Conservation (phyloP, 768 basidiomycete genomes). For the Pisolithus marmoratus region DNA sequence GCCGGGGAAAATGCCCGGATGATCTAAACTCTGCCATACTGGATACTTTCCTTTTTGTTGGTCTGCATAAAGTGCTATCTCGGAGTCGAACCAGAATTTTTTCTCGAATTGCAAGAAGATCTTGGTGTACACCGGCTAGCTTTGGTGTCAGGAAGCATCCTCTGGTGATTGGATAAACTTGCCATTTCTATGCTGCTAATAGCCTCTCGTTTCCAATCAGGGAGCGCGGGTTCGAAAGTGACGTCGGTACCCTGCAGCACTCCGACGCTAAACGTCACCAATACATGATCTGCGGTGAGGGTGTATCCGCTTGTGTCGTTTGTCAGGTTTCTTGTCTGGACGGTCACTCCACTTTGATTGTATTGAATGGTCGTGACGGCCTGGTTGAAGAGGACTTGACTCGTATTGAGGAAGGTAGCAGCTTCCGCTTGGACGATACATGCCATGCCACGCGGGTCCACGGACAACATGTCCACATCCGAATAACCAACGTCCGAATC, state of each 20-base stretch:
- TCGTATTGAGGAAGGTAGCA: slow-evolving; percentile 41
- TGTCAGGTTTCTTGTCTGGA: slow-evolving; percentile 45
- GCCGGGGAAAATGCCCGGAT: too few species aligned
- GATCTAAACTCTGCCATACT: slow-evolving; percentile 54
- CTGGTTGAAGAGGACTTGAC: slow-evolving; percentile 45
- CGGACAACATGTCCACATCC: slow-evolving; percentile 43
- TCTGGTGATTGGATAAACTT: background rate
- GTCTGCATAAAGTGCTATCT: slow-evolving; percentile 52
- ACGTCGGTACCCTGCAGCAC: slow-evolving; percentile 65
- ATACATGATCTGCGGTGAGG: slow-evolving; percentile 49
- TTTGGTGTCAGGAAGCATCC: background rate
- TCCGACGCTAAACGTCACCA: slow-evolving; percentile 66
- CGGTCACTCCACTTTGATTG: slow-evolving; percentile 37
- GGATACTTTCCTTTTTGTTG: slow-evolving; percentile 55
- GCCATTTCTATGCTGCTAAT: slow-evolving; percentile 61
- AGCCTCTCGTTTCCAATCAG: slow-evolving; percentile 57
- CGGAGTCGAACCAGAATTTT: slow-evolving; percentile 54
- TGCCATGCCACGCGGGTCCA: slow-evolving; percentile 62
- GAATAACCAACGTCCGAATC: slow-evolving; percentile 50
- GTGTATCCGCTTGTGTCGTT: too few species aligned
- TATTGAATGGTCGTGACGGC: slow-evolving; percentile 46
- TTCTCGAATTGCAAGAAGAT: slow-evolving; percentile 59
- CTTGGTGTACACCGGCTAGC: slow-evolving; percentile 55
- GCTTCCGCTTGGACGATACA: slow-evolving; percentile 54
- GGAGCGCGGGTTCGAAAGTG: slow-evolving; percentile 47